Evolutionary conservation across 345 rosid species (phyloP).

Genomic region (Brassica juncea): DNA sequence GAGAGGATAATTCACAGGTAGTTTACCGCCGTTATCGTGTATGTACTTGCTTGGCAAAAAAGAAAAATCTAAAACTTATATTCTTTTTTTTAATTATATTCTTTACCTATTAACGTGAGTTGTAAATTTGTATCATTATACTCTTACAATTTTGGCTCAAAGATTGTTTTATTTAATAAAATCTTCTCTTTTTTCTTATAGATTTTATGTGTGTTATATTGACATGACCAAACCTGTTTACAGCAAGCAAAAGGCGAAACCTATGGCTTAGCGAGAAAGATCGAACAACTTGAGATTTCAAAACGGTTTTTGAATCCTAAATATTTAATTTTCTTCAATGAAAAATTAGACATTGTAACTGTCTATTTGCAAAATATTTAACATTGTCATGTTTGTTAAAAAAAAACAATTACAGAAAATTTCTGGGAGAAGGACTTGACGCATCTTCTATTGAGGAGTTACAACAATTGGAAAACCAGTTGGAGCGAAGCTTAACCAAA

Average conservation of each 20-base stretch:
- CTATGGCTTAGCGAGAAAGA: slow-evolving; percentile 58
- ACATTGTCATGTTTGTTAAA: not conserved
- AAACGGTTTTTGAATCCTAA: slow-evolving; percentile 48
- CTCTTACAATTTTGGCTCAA: not conserved
- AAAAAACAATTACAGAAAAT: slow-evolving; percentile 48
- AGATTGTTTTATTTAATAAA: not conserved
- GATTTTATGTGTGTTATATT: slow-evolving; percentile 1
- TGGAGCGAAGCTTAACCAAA: slow-evolving; percentile 69
- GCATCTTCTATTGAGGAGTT: slow-evolving; percentile 70
- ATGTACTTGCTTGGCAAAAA: not conserved
- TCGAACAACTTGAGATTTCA: slow-evolving; percentile 64
- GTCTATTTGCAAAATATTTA: not conserved
- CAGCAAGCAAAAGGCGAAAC: slow-evolving; percentile 46
- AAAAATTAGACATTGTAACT: not conserved
- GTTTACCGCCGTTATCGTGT: not conserved
- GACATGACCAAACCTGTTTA: slow-evolving; percentile 10
- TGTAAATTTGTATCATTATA: not conserved
- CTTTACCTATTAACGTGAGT: not conserved
- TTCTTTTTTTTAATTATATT: too few species aligned
- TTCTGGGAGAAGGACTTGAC: slow-evolving; percentile 72
- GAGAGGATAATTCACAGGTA: slow-evolving; percentile 51
- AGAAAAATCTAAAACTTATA: too few species aligned
- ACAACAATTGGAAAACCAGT: slow-evolving; percentile 65
- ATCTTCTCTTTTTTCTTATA: not conserved
- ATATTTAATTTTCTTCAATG: not conserved